These are phyloP conservation scores for Didymella segeticola DNA, from an alignment of 2,329 filamentous ascomycete species.

Conservation along the genomic window DNA sequence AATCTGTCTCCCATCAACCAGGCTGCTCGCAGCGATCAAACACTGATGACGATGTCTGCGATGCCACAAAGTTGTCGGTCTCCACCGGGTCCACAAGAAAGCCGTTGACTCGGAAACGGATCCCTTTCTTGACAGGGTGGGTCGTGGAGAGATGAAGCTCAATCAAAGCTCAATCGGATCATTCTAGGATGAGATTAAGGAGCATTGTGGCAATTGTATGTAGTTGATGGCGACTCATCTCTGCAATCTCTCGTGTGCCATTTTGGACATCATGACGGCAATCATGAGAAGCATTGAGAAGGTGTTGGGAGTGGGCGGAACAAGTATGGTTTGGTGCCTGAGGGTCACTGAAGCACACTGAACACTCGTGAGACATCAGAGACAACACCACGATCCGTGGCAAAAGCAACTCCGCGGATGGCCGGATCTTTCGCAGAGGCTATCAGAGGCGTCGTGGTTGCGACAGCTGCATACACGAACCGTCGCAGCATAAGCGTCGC, in stretches of 20 bases:
- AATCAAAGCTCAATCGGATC: conserved; percentile 11
- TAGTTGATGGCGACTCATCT: not conserved
- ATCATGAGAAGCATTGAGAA: not conserved
- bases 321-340: conserved; percentile 4
- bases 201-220: conserved; percentile 9
- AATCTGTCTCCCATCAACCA: not conserved
- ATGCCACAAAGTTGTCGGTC: not conserved
- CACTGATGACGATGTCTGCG: not conserved
- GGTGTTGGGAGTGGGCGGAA: not conserved
- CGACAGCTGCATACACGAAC: conserved; percentile 4
- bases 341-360: not conserved
- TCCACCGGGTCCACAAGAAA: conserved; percentile 5
- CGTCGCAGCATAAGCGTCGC: conserved; percentile 7
- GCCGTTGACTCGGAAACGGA: conserved; percentile 9
- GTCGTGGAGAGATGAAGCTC: conserved; percentile 13
- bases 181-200: conserved; percentile 9
- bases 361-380: conserved; percentile 8
- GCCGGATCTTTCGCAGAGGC: not conserved
- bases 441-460: not conserved
- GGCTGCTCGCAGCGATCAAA: not conserved
- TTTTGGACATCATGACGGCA: not conserved
- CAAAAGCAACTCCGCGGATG: not conserved
- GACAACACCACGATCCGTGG: not conserved
- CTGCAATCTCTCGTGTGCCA: not conserved
- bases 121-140: not conserved